phyloP scores from a whole-genome alignment of 2,329 filamentous ascomycete species.

The Trichoderma endophyticum region DNA sequence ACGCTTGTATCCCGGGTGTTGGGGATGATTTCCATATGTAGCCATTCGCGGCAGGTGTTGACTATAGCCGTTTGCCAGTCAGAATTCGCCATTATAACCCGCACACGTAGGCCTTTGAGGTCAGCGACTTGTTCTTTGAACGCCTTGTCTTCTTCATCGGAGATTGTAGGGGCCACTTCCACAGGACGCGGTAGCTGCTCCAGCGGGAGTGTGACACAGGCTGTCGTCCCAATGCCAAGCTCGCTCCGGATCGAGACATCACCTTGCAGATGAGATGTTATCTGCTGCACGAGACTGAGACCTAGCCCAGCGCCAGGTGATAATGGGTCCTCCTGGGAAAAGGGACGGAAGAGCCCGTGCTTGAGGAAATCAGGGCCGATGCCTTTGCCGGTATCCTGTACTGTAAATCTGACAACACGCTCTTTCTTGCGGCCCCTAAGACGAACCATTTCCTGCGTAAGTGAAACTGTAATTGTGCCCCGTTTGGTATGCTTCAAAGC shows the following conservation, averaged over 20 bases:
- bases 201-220: slow-evolving; percentile 3
- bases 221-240: slow-evolving; percentile 34
- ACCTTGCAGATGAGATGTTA: slow-evolving; percentile 57
- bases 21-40: slow-evolving; percentile 30
- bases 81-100: slow-evolving; percentile 21
- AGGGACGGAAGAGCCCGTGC: slow-evolving; percentile 59
- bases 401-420: slow-evolving; percentile 37
- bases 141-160: slow-evolving; percentile 24
- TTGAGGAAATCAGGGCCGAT: slow-evolving; percentile 62
- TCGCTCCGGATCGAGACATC: slow-evolving; percentile 54
- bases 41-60: slow-evolving; percentile 34
- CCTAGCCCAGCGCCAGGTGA: slow-evolving; percentile 62
- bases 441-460: slow-evolving; percentile 25
- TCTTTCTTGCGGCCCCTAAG: slow-evolving; percentile 8
- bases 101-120: slow-evolving; percentile 32
- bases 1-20: slow-evolving; percentile 8
- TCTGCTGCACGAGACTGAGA: slow-evolving; percentile 59
- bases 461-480: slow-evolving; percentile 32
- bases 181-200: neutral
- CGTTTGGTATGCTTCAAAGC: slow-evolving; percentile 56
- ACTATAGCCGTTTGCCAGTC: slow-evolving; percentile 22
- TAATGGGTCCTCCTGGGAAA: slow-evolving; percentile 61
- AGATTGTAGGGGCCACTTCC: neutral
- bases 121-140: slow-evolving; percentile 30
- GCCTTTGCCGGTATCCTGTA: slow-evolving; percentile 63